Percentiles rank a stretch among this genome's conserved stretches.
Evolutionary conservation across 1,284 basidiomycete genomes (phyloP).

Genomic region (Malassezia furfur): DNA sequence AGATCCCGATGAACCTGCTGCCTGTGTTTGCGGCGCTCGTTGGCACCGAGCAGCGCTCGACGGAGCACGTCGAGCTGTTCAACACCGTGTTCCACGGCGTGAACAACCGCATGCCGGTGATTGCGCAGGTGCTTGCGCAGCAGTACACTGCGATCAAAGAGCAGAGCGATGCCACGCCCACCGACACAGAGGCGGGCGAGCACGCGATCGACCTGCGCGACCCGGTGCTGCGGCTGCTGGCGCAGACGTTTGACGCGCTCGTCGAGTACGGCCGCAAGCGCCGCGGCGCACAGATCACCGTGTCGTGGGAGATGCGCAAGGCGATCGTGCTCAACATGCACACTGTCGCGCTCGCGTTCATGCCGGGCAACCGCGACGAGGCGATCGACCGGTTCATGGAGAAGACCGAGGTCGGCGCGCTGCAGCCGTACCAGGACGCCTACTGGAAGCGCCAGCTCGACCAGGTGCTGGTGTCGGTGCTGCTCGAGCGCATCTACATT

Average conservation of each 20-base stretch:
- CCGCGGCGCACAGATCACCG: slow-evolving; percentile 16
- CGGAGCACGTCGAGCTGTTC: slow-evolving; percentile 10
- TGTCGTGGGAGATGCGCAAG: slow-evolving; percentile 13
- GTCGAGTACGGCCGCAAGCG: slow-evolving; percentile 17
- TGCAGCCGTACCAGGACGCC: slow-evolving; percentile 12
- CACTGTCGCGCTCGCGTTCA: slow-evolving; percentile 10
- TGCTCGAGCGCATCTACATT: slow-evolving; percentile 17
- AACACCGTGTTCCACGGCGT: slow-evolving; percentile 17
- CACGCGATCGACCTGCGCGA: slow-evolving; percentile 8
- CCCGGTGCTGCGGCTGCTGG: slow-evolving; percentile 13
- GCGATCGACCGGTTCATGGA: slow-evolving; percentile 18
- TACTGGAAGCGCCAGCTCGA: slow-evolving; percentile 17
- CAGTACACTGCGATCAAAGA: slow-evolving; percentile 12
- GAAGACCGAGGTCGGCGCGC: not conserved
- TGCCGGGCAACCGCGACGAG: slow-evolving; percentile 9
- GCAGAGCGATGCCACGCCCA: not conserved
- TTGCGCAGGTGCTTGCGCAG: slow-evolving; percentile 10
- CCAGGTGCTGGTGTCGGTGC: slow-evolving; percentile 15
- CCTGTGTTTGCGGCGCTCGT: slow-evolving; percentile 14
- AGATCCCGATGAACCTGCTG: slow-evolving; percentile 14
- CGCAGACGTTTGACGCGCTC: slow-evolving; percentile 12
- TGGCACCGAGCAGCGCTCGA: slow-evolving; percentile 14
- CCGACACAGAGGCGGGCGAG: not conserved
- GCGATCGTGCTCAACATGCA: slow-evolving; percentile 13
- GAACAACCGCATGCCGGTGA: slow-evolving; percentile 13